A percentile compares a stretch with the other conserved stretches of the same genome.
Conservation (phyloP, 2,329 filamentous ascomycete genomes). For the Aureobasidium namibiae region DNA sequence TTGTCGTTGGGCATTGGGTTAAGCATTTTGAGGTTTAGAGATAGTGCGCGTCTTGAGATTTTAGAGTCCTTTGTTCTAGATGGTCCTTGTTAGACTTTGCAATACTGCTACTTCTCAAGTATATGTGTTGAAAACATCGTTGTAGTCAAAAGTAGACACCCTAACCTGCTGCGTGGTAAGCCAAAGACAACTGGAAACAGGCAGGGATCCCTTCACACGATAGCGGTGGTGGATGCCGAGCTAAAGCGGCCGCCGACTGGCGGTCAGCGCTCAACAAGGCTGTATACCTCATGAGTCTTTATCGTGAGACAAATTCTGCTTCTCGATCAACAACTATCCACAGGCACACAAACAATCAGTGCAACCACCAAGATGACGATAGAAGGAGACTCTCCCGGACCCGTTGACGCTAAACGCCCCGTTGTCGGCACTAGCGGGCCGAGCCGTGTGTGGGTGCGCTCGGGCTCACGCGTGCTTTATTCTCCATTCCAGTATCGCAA, state of each 20-base stretch:
- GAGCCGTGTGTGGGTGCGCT: not conserved
- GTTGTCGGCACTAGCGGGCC: too few relatives aligned
- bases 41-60: not conserved
- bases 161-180: not conserved
- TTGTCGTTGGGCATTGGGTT: constrained; percentile 76
- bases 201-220: not conserved
- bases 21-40: constrained; percentile 57
- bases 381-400: too few relatives aligned
- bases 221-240: not conserved
- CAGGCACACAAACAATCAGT: not conserved
- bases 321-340: not conserved
- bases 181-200: not conserved
- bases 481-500: not conserved
- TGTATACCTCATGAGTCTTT: not conserved
- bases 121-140: too few relatives aligned
- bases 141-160: too few relatives aligned
- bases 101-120: not conserved
- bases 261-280: not conserved
- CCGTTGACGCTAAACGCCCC: too few relatives aligned
- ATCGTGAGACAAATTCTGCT: not conserved
- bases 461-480: not conserved
- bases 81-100: not conserved
- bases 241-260: not conserved
- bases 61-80: not conserved
- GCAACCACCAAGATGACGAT: not conserved